phyloP scores from a whole-genome alignment of 352 stramenopile genomes.

The Pythium apleroticum region DNA sequence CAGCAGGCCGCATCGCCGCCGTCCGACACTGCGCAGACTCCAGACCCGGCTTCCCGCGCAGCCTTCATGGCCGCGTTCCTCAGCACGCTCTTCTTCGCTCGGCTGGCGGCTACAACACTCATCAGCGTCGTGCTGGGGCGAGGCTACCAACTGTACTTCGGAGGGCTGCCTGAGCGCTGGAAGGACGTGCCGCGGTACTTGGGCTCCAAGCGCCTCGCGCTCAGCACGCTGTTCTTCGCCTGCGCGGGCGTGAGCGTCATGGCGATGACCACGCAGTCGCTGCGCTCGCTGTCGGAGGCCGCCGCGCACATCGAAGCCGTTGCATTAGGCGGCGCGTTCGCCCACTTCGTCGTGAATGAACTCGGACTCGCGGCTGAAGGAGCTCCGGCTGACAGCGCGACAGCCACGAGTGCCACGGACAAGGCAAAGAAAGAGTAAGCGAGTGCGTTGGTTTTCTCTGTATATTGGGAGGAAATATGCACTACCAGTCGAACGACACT shows the following conservation, averaged over 20 bases:
- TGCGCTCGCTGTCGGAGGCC: constrained; percentile 56
- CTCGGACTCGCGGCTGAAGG: constrained; percentile 11
- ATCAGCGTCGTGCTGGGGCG: constrained; percentile 41
- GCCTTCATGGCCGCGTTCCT: constrained; percentile 43
- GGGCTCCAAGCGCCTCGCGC: constrained; percentile 59
- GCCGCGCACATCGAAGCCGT: constrained; percentile 45
- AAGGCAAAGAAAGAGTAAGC: neutral
- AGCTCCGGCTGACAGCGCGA: neutral
- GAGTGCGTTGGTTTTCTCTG: neutral
- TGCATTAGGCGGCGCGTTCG: constrained; percentile 40
- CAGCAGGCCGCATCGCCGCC: neutral
- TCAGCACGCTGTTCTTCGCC: constrained; percentile 57
- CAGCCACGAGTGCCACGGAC: too few relatives aligned
- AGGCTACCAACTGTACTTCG: constrained; percentile 56
- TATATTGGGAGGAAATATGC: constrained; percentile 6
- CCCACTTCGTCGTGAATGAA: constrained; percentile 39
- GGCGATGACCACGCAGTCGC: constrained; percentile 30
- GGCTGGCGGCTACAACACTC: constrained; percentile 29
- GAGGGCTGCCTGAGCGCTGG: constrained; percentile 45
- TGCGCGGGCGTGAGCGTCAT: constrained; percentile 38
- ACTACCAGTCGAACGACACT: neutral
- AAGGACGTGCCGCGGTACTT: constrained; percentile 52
- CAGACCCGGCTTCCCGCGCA: constrained; percentile 3
- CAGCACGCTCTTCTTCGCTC: constrained; percentile 46
- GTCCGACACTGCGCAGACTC: neutral